A percentile compares a stretch with the other conserved stretches of the same genome.
phyloP scores from a whole-genome alignment of 108 stramenopile species.

The Phaeodactylum tricornutum region DNA sequence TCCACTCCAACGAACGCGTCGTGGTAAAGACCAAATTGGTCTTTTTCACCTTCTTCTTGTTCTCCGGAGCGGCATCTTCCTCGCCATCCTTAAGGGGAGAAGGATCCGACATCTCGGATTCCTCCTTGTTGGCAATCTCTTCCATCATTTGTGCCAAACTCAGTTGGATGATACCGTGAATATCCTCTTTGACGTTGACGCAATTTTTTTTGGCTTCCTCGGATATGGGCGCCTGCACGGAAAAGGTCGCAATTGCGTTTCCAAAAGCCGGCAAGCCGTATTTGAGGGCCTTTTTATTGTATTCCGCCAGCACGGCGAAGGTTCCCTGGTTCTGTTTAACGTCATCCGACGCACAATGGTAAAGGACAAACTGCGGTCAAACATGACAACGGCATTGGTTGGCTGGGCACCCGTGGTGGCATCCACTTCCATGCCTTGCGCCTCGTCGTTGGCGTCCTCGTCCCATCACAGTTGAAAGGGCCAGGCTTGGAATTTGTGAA shows the following conservation, averaged over 20 bases:
- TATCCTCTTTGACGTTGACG: slow-evolving; percentile 95
- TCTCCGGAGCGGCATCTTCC: slow-evolving; percentile 37
- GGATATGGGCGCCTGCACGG: slow-evolving; percentile 23
- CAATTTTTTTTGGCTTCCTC: slow-evolving; percentile 79
- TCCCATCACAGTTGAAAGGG: slow-evolving; percentile 87
- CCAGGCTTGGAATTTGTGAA: slow-evolving; percentile 79
- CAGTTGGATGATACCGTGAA: slow-evolving; percentile 84
- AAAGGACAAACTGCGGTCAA: slow-evolving; percentile 83
- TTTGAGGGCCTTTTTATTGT: slow-evolving; percentile 39
- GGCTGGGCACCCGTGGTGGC: slow-evolving; percentile 38
- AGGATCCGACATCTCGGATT: slow-evolving; percentile 20
- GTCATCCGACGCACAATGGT: slow-evolving; percentile 92
- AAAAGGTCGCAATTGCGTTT: slow-evolving; percentile 53
- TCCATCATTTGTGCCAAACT: slow-evolving; percentile 92
- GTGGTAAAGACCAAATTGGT: slow-evolving; percentile 74
- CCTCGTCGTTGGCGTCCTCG: slow-evolving; percentile 49
- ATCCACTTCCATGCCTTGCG: slow-evolving; percentile 41
- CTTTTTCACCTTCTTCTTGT: slow-evolving; percentile 89
- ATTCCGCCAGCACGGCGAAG: slow-evolving; percentile 65
- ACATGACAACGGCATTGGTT: slow-evolving; percentile 83
- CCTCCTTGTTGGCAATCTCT: slow-evolving; percentile 74
- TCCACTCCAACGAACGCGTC: slow-evolving; percentile 61
- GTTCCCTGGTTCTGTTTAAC: slow-evolving; percentile 53
- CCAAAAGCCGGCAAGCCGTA: slow-evolving; percentile 30
- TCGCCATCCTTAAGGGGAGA: slow-evolving; percentile 36